These are phyloP conservation scores for Trichophyton equinum DNA, from an alignment of 2,329 filamentous ascomycete genomes.

Conservation along the genomic window DNA sequence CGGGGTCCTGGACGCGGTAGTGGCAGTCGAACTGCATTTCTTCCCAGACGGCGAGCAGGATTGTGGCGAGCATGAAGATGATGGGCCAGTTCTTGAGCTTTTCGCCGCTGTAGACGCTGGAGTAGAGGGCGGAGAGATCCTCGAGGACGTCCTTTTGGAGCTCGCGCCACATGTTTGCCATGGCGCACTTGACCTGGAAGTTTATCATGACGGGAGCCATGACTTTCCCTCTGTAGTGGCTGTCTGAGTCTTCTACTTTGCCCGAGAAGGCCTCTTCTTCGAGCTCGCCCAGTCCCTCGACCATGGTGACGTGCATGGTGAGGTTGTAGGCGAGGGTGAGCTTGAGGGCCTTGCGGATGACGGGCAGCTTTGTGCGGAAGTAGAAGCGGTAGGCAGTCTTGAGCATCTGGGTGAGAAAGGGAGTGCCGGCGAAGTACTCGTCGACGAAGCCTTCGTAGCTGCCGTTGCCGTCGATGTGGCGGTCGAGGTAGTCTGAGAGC, in stretches of 20 bases:
- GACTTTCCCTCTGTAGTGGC: conserved; percentile 79
- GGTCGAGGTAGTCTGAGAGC: conserved; percentile 84
- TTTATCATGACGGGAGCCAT: conserved; percentile 98
- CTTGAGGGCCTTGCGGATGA: conserved; percentile 91
- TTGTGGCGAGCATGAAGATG: conserved; percentile 92
- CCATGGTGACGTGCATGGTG: conserved; percentile 85
- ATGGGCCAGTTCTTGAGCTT: conserved; percentile 98
- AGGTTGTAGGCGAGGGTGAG: conserved; percentile 92
- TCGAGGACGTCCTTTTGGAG: conserved; percentile 91
- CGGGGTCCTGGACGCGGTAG: conserved; percentile 77
- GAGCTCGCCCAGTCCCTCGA: conserved; percentile 66
- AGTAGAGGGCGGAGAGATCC: conserved; percentile 84
- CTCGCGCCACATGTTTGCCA: conserved; percentile 97
- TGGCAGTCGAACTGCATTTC: conserved; percentile 98
- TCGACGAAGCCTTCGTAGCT: conserved; percentile 90
- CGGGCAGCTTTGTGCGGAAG: conserved; percentile 70
- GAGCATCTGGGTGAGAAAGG: conserved; percentile 87
- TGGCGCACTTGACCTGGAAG: conserved; percentile 95
- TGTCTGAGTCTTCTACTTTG: conserved; percentile 72
- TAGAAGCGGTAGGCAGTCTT: conserved; percentile 95
- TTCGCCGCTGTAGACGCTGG: conserved; percentile 94
- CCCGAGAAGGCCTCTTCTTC: conserved; percentile 60
- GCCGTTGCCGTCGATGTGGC: conserved; percentile 80
- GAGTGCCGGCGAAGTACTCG: conserved; percentile 90
- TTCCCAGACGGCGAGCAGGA: conserved; percentile 90